Evolutionary conservation across 495 filamentous ascomycete species (phyloP).

Genomic region (Penicillium lagena): DNA sequence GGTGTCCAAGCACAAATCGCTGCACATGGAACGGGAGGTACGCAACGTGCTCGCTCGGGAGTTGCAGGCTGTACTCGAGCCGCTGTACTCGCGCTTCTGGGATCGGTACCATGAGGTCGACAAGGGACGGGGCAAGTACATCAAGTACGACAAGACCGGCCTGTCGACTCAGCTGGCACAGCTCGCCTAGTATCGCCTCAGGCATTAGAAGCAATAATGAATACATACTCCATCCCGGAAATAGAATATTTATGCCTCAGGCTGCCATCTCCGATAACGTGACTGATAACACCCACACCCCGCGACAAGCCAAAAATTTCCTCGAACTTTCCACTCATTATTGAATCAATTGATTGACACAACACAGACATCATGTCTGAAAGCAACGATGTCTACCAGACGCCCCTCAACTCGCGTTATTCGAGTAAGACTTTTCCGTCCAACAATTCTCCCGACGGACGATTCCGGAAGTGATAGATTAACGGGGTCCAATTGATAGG

Average conservation of each 20-base stretch:
- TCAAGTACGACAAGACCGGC: constrained; percentile 84
- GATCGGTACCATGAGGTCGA: constrained; percentile 97
- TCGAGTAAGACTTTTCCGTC: constrained; percentile 42
- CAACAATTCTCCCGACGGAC: constrained; percentile 3
- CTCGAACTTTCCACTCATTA: constrained; percentile 11
- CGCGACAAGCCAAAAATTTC: constrained; percentile 26
- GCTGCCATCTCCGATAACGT: constrained; percentile 25
- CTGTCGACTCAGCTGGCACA: constrained; percentile 42
- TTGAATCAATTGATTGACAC: constrained; percentile 16
- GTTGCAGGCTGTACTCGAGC: constrained; percentile 83
- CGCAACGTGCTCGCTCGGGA: constrained; percentile 69
- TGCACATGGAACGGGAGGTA: constrained; percentile 86
- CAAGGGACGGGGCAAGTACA: constrained; percentile 93
- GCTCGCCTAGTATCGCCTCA: constrained; percentile 13
- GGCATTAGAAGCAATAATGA: too few species aligned
- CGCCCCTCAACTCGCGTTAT: constrained; percentile 68
- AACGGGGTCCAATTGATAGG: constrained; percentile 24
- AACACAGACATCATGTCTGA: constrained; percentile 45
- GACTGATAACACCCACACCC: constrained; percentile 39
- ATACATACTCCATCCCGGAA: too few species aligned
- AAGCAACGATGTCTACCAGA: constrained; percentile 63
- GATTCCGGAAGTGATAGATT: background rate
- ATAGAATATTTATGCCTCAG: background rate
- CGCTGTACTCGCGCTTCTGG: constrained; percentile 91
- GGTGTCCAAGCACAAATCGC: constrained; percentile 68